phyloP scores from a whole-genome alignment of 306 rosid genomes.

The Prunus fruticosa region DNA sequence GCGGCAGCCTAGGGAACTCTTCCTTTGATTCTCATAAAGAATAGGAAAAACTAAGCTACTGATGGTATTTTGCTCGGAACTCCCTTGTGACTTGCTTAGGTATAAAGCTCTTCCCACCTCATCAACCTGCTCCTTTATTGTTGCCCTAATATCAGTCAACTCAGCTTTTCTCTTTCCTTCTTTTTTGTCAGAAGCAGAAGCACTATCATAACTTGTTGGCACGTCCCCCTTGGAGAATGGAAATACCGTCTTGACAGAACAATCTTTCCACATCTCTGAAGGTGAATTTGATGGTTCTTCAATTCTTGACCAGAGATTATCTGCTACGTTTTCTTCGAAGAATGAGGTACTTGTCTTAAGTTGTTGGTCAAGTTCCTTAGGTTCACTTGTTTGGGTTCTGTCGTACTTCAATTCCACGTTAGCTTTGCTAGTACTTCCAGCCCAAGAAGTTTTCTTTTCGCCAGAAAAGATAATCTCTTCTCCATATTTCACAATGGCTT shows the following conservation, averaged over 20 bases:
- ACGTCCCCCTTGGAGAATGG: slow-evolving; percentile 65
- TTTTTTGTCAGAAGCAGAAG: slow-evolving; percentile 46
- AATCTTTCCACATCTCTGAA: slow-evolving; percentile 70
- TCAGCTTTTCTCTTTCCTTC: slow-evolving; percentile 66
- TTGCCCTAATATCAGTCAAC: slow-evolving; percentile 50
- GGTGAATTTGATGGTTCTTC: slow-evolving; percentile 54
- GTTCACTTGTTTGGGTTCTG: slow-evolving; percentile 42
- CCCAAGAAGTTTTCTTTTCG: slow-evolving; percentile 55
- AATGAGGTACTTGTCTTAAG: slow-evolving; percentile 42
- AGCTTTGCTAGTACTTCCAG: slow-evolving; percentile 59
- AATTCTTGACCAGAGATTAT: slow-evolving; percentile 62
- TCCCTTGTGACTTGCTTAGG: slow-evolving; percentile 59
- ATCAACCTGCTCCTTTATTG: slow-evolving; percentile 78
- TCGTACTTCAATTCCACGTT: slow-evolving; percentile 43
- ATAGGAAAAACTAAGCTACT: slow-evolving; percentile 58
- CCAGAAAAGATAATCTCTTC: slow-evolving; percentile 43
- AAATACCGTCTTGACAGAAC: slow-evolving; percentile 75
- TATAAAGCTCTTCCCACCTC: slow-evolving; percentile 84
- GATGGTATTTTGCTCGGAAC: slow-evolving; percentile 53
- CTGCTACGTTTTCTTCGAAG: slow-evolving; percentile 54
- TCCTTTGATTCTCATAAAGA: slow-evolving; percentile 63
- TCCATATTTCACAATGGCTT: slow-evolving; percentile 36
- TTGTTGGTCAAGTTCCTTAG: slow-evolving; percentile 53
- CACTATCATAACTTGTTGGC: slow-evolving; percentile 47
- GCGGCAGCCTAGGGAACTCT: slow-evolving; percentile 90